Base-by-base conservation (phyloP, 177 flowering plant genomes). In the Viscum album region DNA sequence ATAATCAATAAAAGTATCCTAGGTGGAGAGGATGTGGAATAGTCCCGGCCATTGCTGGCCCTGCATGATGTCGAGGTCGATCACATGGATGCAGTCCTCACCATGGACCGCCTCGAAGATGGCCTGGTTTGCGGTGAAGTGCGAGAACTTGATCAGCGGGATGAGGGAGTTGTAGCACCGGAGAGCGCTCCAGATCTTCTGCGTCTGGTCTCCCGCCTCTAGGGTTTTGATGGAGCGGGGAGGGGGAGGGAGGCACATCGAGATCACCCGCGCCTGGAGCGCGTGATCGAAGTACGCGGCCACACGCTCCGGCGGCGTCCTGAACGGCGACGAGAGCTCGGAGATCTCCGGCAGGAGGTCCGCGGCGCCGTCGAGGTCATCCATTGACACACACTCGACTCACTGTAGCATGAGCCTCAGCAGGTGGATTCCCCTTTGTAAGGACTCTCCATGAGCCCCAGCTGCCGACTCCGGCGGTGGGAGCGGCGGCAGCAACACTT, bases 1-100 rank as follows among this genome's bases (percentile, higher is more conserved):
- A n/a, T n/a, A n/a, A n/a, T n/a, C n/a, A n/a, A n/a, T n/a, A n/a
- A n/a, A n/a, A n/a, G n/a, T n/a, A n/a, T n/a, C n/a, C n/a, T n/a
- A 45, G 52, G 52, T 84, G 30, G 93, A 90, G 58, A 92, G 83
- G 75, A 89, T 88, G 81, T 92, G 96, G 80, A 92, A 89, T 68
- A 92, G 69, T 35, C 92, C 98, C 1, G 98, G 96, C 96, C 98
- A 92, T 71, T 92, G 98, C 52, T 90, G 96, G 26, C 98, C 98
- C 75, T 92, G 96, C 93, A 87, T 90, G 59, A 92, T 81, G 70
- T 89, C 96, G 35, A 92, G 84, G 67, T 90, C 98, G 77, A 92
- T 82, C 69, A 92, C 83, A 77, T 92, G 98, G 75, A 90, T 81
- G 19, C 83, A 78, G 63, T 85, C 88, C 31, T 75, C 84, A 56